Evolutionary conservation across 371 early-diverging fungal species (phyloP), one percentile per base, ranked within the genome.

Genomic region (Rhizopus microsporus): DNA sequence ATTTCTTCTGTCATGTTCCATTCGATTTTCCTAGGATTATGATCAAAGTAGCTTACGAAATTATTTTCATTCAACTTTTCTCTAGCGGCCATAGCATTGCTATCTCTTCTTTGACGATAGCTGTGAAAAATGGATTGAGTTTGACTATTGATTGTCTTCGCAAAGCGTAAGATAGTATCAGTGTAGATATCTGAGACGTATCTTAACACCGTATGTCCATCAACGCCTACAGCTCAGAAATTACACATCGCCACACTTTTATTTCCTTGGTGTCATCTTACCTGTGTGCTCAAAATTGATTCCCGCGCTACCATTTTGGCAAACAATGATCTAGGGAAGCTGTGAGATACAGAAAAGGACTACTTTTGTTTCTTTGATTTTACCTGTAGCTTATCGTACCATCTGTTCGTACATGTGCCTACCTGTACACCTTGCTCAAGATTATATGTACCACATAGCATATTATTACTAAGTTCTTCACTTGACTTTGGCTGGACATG

Each of bases 221-320:
- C 82, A 29, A 82, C 82, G n/a, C 82, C 80, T 80, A 53, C 15
- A 23, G 31, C 10, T n/a, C 16, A 37, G 5, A 7, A 30, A 1
- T 29, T 34, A 35, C 39, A 5, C 30, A 30, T 5, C 5, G 33
- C 10, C 29, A 17, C 33, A 39, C 31, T 47, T 33, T 54, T 44
- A n/a, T 30, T 17, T 37, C 48, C 29, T 44, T 29, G 10, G 3
- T 43, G n/a, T 43, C 33, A 40, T 45, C 50, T 61, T 71, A 77
- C 81, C 80, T 50, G 82, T 82, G 55, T 82, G 82, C 46, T 82
- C 82, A 60, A 82, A 82, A 62, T 82, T 82, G 45, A 82, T 78
- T 42, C 82, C 82, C 12, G 82, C 82, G 56, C 74, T 78, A 15
- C 82, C 82, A 63, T 82, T 82, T 54, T 79, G 70, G 67, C 82